These are phyloP conservation scores for Cicer bijugum DNA, from an alignment of 306 rosid genomes.

Conservation along the genomic window DNA sequence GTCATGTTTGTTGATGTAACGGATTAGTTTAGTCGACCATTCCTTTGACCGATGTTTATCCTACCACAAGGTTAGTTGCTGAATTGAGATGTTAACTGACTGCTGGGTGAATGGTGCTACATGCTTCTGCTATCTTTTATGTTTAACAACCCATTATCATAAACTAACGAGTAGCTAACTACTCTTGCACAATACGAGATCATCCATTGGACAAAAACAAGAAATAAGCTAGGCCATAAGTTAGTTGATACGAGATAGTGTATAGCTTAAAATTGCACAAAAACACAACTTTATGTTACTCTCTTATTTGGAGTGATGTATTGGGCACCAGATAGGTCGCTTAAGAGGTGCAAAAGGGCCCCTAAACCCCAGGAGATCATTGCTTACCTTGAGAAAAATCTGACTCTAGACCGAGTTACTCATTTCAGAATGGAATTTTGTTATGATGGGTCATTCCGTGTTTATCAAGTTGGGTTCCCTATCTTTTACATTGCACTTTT, in stretches of 20 bases:
- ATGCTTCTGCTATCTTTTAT: neutral
- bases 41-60: neutral
- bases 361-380: neutral
- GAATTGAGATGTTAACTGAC: neutral
- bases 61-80: neutral
- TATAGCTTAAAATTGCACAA: neutral
- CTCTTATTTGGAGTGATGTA: too few relatives aligned
- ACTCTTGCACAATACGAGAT: neutral
- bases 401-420: neutral
- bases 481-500: neutral
- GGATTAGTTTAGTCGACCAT: neutral
- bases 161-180: neutral
- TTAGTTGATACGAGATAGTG: neutral
- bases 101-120: neutral
- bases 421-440: neutral
- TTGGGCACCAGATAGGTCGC: neutral
- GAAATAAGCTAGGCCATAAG: neutral
- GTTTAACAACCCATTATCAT: neutral
- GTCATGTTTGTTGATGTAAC: neutral
- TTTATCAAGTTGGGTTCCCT: neutral
- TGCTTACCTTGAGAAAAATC: neutral
- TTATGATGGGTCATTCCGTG: neutral
- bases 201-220: neutral
- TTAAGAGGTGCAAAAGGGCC: neutral
- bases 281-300: neutral